Evolutionary conservation across 2,329 filamentous ascomycete species (phyloP), one percentile per base, ranked within the genome.

Genomic region (Calonectria montana): DNA sequence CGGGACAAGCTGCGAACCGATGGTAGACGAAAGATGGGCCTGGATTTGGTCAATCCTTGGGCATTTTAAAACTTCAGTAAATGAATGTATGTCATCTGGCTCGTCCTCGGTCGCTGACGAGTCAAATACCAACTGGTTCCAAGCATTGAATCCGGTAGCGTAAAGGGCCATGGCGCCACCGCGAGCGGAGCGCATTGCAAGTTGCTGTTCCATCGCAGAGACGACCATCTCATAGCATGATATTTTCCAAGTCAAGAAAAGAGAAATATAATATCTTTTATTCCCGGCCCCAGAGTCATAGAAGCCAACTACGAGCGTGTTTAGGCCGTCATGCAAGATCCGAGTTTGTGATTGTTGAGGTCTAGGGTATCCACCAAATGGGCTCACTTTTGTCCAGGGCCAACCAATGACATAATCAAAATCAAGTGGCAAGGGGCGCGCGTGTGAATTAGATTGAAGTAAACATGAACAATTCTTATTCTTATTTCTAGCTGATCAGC

Each of bases 71-170:
- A 89, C 77, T 62, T 82, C 82, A 50, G 80, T 81, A 71, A 91
- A 91, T 1, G 76, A 71, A 21, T 70, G 70, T 4, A 89, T 21
- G 75, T 91, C 90, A 5, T 85, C 80, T 4, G 86, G 84, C 47
- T 89, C 86, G 1, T 77, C 59, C 4, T 70, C 72, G 8, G 18
- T 6, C 25, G 45, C 6, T 12, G 57, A 9, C 48, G 35, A 21
- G 16, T 69, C 71, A 15, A 90, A 87, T 2, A 78, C 74, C 18
- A 91, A 84, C 76, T 92, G 90, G 67, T 82, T 81, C 88, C 88
- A 92, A 66, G 89, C 88, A 77, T 92, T 92, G 81, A 90, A 88
- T 47, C 90, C 90, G 3, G 87, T 75, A 48, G 86, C 88, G 77
- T 88, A 89, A 6, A 92, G 80, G 65, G 87, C 83, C 88, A 90